Evolutionary conservation across 805 yeast genomes (phyloP), one percentile per base, ranked within the genome.

Genomic region (Clavispora asparagi): DNA sequence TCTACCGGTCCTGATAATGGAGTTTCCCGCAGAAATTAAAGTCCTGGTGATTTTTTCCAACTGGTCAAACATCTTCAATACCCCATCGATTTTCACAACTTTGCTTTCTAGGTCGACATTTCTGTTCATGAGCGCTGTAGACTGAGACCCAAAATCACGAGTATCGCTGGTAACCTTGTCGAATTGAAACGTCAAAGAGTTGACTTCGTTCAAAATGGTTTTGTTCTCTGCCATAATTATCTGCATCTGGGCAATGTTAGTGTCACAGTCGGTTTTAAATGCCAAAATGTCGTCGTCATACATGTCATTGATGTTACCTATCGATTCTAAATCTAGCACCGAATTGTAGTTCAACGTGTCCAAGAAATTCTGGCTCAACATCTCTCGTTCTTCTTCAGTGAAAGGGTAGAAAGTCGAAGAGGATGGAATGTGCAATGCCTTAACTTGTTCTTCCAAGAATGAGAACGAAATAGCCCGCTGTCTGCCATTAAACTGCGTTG

Each of bases 21-120:
- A 75, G n/a, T 84, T 78, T 1, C 87, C 88, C 1, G 78, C 71
- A 25, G 81, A 76, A 52, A 89, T 85, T 50, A 92, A 74, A 37
- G 75, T 73, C 46, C 81, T 76, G 32, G 87, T 83, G 36, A 88
- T 82, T 3, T 77, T 68, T 44, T 89, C 95, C 44, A 92, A 68
- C 17, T 79, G 71, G 52, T 85, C 90, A 60, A 88, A 91, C 44
- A 81, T 73, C 16, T 70, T 62, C 46, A 92, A 71, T 41, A 78
- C 74, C 1, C 55, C 43, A 16, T 74, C 68, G 23, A 88, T 62
- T 4, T 76, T 78, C 0, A 59, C 56, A 28, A 76, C 70, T 35
- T 81, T 66, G 1, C 52, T 50, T 16, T 66, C 65, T 43, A 78
- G 70, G 12, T 67, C 65, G 1, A 62, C 60, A 41, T 82, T 78